Evolutionary conservation across 2,329 filamentous ascomycete species (phyloP).

Genomic region (Diplodia intermedia): DNA sequence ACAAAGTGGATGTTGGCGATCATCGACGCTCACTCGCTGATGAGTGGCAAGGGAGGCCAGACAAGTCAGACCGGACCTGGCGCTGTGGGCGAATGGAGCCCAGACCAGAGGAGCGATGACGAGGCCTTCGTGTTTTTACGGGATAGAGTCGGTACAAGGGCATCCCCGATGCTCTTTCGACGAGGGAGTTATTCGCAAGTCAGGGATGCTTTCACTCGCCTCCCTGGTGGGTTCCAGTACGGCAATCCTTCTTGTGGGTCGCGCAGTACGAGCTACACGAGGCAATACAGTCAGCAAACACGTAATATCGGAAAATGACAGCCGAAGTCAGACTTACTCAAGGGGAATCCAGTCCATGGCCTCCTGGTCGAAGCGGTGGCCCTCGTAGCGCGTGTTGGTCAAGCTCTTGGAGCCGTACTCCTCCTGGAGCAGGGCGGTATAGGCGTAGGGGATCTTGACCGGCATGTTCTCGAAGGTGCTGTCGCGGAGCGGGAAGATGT

Average conservation of each 20-base stretch:
- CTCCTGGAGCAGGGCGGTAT: conserved; percentile 59
- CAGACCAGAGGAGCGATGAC: not conserved
- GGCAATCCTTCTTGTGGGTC: conserved; percentile 32
- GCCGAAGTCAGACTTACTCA: conserved; percentile 12
- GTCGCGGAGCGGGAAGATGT: conserved; percentile 65
- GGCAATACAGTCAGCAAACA: conserved; percentile 17
- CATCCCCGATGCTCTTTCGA: not conserved
- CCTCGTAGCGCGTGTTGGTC: conserved; percentile 54
- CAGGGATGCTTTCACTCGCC: conserved; percentile 1
- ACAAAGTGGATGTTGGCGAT: conserved; percentile 1
- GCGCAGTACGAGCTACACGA: conserved; percentile 29
- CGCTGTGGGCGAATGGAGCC: not conserved
- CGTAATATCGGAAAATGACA: not conserved
- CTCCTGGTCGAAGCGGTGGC: conserved; percentile 50
- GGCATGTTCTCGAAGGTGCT: conserved; percentile 61
- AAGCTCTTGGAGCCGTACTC: conserved; percentile 62
- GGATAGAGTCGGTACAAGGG: not conserved
- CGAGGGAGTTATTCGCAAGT: not conserved
- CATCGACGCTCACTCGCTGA: conserved; percentile 3
- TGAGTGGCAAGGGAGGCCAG: not conserved
- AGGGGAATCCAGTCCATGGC: conserved; percentile 41
- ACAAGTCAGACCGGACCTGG: not conserved
- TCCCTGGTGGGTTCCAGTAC: conserved; percentile 27
- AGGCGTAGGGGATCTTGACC: conserved; percentile 64
- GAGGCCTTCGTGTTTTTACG: not conserved